Evolutionary conservation across 371 early-diverging fungal species (phyloP).

Genomic region (Umbelopsis sp.): DNA sequence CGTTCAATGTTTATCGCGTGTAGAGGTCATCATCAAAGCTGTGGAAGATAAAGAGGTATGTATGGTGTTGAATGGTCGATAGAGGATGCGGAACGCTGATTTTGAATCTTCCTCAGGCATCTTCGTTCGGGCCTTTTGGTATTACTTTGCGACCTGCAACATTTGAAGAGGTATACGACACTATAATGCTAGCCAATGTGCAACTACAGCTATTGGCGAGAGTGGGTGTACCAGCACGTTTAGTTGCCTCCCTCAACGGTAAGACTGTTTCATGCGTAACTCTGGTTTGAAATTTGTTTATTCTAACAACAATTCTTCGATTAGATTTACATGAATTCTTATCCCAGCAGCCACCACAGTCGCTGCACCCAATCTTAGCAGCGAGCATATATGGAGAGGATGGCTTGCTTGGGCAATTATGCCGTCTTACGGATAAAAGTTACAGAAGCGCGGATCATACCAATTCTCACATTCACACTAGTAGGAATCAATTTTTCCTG

Average conservation of each 20-base stretch:
- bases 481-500: not conserved
- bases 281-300: not conserved
- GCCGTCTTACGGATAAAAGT: not conserved
- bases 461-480: not conserved
- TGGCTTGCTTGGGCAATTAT: not conserved
- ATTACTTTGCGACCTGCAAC: constrained; percentile 33
- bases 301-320: not conserved
- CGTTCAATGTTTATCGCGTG: not conserved
- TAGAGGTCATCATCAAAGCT: constrained; percentile 22
- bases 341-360: not conserved
- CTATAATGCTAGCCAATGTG: constrained; percentile 20
- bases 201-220: not conserved
- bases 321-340: not conserved
- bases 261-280: not conserved
- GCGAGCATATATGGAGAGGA: not conserved
- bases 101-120: constrained; percentile 26
- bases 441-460: not conserved
- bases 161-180: constrained; percentile 40
- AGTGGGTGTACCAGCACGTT: not conserved
- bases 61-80: not conserved
- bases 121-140: constrained; percentile 49
- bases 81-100: too few species aligned
- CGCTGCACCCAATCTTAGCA: not conserved
- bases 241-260: not conserved
- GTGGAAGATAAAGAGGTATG: not conserved